These are phyloP conservation scores for Anthoceros angustus DNA, from an alignment of 225 moss, liverwort and hornwort species.

Conservation along the genomic window DNA sequence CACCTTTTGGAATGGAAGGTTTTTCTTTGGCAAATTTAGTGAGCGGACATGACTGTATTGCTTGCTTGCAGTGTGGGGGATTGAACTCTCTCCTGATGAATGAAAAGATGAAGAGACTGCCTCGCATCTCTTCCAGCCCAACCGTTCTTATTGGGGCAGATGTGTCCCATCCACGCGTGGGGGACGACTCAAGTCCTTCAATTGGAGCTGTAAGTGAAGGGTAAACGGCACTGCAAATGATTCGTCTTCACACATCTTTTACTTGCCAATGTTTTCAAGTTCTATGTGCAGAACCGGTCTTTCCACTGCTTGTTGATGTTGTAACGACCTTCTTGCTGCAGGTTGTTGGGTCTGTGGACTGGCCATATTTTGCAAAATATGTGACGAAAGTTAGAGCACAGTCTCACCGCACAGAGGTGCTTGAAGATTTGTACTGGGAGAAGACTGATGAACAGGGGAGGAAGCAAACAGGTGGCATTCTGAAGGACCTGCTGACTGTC, in stretches of 20 bases:
- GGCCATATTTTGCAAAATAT: neutral
- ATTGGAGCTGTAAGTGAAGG: neutral
- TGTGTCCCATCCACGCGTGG: neutral
- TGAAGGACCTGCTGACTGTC: neutral
- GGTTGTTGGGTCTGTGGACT: conserved; percentile 3
- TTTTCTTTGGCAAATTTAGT: neutral
- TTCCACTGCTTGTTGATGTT: neutral
- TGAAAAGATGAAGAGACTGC: neutral
- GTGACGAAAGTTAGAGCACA: neutral
- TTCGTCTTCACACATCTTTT: too few species aligned
- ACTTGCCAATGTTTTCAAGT: too few species aligned
- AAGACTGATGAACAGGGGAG: neutral
- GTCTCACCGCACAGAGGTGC: conserved; percentile 3
- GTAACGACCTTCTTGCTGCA: neutral
- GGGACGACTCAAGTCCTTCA: neutral
- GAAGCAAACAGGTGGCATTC: neutral
- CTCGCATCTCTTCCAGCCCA: neutral
- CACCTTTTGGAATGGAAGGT: neutral
- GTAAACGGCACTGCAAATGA: too few species aligned
- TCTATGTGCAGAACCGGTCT: too few species aligned
- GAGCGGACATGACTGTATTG: too few species aligned
- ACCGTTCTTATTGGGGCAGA: neutral
- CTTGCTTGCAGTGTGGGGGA: neutral
- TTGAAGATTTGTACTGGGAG: conserved; percentile 1
- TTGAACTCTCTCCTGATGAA: neutral